phyloP scores from a whole-genome alignment of 305 asterid species.

The Fraxinus latifolia region DNA sequence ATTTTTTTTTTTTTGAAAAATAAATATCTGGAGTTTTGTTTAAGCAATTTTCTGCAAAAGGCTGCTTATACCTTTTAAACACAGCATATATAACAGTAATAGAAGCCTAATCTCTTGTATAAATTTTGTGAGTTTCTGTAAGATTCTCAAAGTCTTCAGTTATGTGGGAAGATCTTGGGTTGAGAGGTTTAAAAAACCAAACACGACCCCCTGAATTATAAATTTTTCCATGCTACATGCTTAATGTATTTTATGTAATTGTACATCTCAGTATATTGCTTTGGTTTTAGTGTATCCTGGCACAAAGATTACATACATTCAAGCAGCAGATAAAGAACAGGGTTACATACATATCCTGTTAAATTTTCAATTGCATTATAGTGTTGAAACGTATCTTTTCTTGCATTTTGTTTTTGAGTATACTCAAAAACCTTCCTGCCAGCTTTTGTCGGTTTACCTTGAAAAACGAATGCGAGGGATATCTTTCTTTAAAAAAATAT shows the following conservation, averaged over 20 bases:
- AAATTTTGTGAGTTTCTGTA: background rate
- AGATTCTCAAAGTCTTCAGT: background rate
- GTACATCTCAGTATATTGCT: background rate
- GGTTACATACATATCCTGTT: background rate
- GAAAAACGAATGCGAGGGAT: background rate
- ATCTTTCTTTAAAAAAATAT: background rate
- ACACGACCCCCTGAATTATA: background rate
- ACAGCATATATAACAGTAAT: background rate
- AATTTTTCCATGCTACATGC: background rate
- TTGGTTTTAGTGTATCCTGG: background rate
- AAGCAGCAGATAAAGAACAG: slow-evolving; percentile 1
- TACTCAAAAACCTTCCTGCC: background rate
- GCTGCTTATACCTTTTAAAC: background rate
- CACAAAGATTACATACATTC: background rate
- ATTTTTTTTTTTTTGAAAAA: background rate
- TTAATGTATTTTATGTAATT: background rate
- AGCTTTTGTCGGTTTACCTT: background rate
- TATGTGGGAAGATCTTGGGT: background rate
- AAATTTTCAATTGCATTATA: background rate
- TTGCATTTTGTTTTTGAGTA: background rate
- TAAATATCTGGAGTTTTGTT: background rate
- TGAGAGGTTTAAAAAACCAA: background rate
- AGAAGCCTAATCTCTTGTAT: background rate
- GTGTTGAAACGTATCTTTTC: background rate
- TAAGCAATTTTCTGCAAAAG: background rate